A percentile compares a stretch with the other conserved stretches of the same genome.
phyloP scores from a whole-genome alignment of 108 stramenopile species.

The Cyclotella choctawhatcheeana region DNA sequence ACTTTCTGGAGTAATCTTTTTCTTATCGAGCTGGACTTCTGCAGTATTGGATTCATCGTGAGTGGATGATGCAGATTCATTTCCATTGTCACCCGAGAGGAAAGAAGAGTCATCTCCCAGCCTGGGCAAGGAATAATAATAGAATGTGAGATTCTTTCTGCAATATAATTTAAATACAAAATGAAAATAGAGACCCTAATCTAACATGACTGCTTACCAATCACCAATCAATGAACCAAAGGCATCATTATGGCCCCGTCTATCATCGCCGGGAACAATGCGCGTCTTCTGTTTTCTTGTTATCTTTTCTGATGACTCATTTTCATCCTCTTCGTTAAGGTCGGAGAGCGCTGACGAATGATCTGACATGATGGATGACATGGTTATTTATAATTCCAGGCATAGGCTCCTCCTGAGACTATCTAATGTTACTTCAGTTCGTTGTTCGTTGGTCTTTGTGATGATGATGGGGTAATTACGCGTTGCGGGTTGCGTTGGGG shows the following conservation, averaged over 20 bases:
- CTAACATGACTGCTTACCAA: background rate
- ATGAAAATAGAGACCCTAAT: background rate
- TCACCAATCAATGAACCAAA: conserved; percentile 11
- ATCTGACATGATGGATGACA: conserved; percentile 13
- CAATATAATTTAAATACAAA: background rate
- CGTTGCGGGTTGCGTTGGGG: too few species aligned
- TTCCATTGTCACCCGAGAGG: background rate
- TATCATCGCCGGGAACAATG: background rate
- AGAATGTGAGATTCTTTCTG: background rate
- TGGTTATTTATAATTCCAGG: background rate
- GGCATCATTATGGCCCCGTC: background rate
- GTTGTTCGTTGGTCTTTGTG: too few species aligned
- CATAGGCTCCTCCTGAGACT: too few species aligned
- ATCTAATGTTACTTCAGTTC: too few species aligned
- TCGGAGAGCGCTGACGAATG: conserved; percentile 1
- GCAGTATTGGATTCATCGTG: background rate
- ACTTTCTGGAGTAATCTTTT: background rate
- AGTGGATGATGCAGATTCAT: background rate
- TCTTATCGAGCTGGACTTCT: background rate
- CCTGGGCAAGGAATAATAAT: background rate
- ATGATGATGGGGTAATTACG: too few species aligned
- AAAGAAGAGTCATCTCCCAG: conserved; percentile 15
- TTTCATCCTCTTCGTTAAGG: conserved; percentile 4
- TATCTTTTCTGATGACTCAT: background rate
- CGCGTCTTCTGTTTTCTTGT: background rate